Conservation (phyloP, 768 basidiomycete genomes). For the Inosperma sp. region DNA sequence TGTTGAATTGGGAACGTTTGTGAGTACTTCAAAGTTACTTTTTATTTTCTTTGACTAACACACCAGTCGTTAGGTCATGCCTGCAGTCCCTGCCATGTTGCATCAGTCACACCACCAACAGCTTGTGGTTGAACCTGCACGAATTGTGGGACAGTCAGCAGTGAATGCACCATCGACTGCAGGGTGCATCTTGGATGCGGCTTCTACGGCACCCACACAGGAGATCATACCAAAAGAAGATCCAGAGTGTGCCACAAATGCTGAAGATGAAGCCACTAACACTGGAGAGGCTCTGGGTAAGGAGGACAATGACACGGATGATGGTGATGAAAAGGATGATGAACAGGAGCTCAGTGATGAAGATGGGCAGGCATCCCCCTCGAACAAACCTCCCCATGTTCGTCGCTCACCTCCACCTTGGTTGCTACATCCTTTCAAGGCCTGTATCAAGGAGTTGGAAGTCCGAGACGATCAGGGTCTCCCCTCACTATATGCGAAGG, state of each 20-base stretch:
- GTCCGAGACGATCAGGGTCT: conserved; percentile 1
- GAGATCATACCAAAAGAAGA: neutral
- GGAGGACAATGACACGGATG: neutral
- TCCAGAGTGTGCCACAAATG: neutral
- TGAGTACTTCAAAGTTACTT: neutral
- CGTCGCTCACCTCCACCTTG: neutral
- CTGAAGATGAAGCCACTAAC: neutral
- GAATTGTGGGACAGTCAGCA: no score
- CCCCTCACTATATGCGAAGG: neutral
- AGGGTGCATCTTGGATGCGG: neutral
- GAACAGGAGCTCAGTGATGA: neutral
- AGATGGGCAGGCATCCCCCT: neutral
- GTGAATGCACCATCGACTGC: neutral
- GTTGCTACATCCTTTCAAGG: neutral
- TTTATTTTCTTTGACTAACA: no score
- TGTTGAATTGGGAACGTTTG: neutral
- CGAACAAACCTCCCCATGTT: neutral
- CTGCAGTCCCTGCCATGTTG: neutral
- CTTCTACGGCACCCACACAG: neutral
- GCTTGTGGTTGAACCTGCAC: neutral
- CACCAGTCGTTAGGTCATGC: no score
- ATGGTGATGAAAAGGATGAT: neutral
- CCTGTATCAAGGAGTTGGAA: neutral
- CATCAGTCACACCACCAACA: neutral
- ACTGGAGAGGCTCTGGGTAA: neutral